Base-by-base conservation (phyloP, 495 filamentous ascomycete species). In the Chaetomium cochliodes region DNA sequence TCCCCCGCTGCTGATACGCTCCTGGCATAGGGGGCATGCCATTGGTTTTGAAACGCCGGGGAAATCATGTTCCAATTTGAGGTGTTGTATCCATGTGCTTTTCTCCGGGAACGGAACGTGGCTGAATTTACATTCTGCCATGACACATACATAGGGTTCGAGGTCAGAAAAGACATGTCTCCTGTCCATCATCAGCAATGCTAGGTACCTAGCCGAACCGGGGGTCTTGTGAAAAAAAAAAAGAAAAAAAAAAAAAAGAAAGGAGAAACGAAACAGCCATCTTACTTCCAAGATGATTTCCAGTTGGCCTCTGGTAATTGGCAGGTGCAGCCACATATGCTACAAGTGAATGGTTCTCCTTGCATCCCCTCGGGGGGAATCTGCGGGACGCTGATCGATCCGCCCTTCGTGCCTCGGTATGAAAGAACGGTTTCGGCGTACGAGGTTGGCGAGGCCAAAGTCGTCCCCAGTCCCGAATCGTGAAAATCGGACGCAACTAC, bases 281-380 rank as follows among this genome's bases (percentile, higher is more conserved):
- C 51, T 6, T 56, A 56, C 53, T 56, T 56, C 53, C 53, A 56
- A n/a, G 20, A 41, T 12, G 53, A 41, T n/a, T 56, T 56, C 53
- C 30, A 56, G 30, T 15, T 56, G 2, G 9, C 16, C 4, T 12
- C 8, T n/a, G 53, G 53, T 13, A 41, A 23, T 15, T 13, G 53
- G 33, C 53, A 56, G 6, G 0, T 37, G 33, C 30, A 20, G 8
- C 53, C 53, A 8, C 53, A 56, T 7, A 56, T 56, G 3, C 20
- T 30, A 16, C 53, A 56, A 6, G 15, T 9, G 23, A 56, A 56
- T 12, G 53, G 53, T 15, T 41, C 6, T 0, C 54, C 54, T 6
- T 42, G 8, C 18, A 41, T n/a, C 18, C 33, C 54, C 12, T 57
- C 54, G n/a, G 33, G 2, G 5, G 54, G 54, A 2, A 41, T n/a